Evolutionary conservation across 139 green algal genomes (phyloP), one percentile per base, ranked within the genome.

Genomic region (Gonium pectorale): DNA sequence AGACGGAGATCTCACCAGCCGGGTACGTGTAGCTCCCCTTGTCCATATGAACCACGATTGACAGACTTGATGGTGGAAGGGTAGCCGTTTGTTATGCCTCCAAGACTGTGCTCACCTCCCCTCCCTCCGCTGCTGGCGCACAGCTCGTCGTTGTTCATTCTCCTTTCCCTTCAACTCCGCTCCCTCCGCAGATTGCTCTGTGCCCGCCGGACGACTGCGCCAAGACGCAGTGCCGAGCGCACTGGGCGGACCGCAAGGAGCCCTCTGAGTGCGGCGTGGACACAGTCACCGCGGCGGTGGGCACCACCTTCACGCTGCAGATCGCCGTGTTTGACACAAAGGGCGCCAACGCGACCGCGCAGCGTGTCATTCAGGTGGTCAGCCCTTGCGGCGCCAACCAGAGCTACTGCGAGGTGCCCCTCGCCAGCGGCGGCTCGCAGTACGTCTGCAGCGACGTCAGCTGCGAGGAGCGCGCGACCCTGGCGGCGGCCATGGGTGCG

Each of bases 231-330:
- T 80, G 71, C 49, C 51, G 49, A 5, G 33, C 35, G 4, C 71
- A 80, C 71, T 11, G 38, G 33, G 49, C 71, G 2, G 49, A 41
- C 33, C 71, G 71, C 33, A 80, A 80, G 71, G 49, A 80, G 71
- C 71, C 71, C 0, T 49, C 35, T 1, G 71, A 80, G 5, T 80
- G 71, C 49, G 71, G 71, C 5, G 35, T 80, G 5, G 71, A 80
- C 35, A 80, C 71, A 3, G 51, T 41, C 5, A 67, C 21, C 35
- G 71, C 49, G 13, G 6, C 71, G 3, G 51, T 80, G 21, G 71
- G 71, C 26, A 27, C 71, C 9, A 37, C 49, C 22, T 80, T 80
- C 49, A 21, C 5, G 5, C 8, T 80, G 33, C 19, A 62, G 35
- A 2, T 80, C 5, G 71, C 37, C 0, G 71, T 80, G 51, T 67